Evolutionary conservation across 495 filamentous ascomycete species (phyloP).

Genomic region (Hamigera avellanea): DNA sequence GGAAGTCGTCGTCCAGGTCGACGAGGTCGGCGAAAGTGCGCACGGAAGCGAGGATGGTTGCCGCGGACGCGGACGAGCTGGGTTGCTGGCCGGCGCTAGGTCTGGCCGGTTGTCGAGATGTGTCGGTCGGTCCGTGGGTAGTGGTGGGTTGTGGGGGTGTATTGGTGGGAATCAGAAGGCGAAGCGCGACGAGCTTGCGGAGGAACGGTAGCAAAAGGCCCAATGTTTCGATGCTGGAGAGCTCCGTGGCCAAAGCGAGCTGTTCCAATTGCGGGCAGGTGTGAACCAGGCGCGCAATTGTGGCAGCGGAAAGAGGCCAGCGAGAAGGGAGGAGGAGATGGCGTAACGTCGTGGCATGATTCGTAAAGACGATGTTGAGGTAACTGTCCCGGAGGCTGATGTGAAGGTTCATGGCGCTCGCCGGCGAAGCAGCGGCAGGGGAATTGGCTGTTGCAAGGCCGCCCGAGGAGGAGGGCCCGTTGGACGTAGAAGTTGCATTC

Average conservation of each 20-base stretch:
- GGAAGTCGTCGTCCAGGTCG: constrained; percentile 24
- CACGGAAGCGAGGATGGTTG: constrained; percentile 5
- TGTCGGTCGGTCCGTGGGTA: not conserved
- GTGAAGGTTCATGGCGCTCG: constrained; percentile 12
- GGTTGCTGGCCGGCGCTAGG: not conserved
- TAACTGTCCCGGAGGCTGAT: constrained; percentile 31
- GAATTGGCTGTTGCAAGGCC: constrained; percentile 10
- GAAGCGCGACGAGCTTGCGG: constrained; percentile 29
- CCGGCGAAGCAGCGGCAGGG: constrained; percentile 15
- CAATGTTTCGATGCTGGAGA: constrained; percentile 29
- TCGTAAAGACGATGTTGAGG: constrained; percentile 29
- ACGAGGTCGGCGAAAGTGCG: constrained; percentile 21
- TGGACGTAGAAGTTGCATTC: not conserved
- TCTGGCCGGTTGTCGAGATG: not conserved
- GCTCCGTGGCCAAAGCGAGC: constrained; percentile 36
- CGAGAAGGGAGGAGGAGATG: constrained; percentile 46
- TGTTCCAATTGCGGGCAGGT: constrained; percentile 49
- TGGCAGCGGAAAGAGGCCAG: constrained; percentile 39
- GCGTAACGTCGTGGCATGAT: constrained; percentile 40
- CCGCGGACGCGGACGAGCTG: not conserved
- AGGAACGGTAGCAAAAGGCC: constrained; percentile 37
- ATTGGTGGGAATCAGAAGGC: constrained; percentile 29
- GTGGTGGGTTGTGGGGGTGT: constrained; percentile 6
- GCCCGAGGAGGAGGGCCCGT: constrained; percentile 1
- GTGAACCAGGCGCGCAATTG: constrained; percentile 39